Conservation (phyloP, 331 rosid genomes). For the Prunus yedoensis region DNA sequence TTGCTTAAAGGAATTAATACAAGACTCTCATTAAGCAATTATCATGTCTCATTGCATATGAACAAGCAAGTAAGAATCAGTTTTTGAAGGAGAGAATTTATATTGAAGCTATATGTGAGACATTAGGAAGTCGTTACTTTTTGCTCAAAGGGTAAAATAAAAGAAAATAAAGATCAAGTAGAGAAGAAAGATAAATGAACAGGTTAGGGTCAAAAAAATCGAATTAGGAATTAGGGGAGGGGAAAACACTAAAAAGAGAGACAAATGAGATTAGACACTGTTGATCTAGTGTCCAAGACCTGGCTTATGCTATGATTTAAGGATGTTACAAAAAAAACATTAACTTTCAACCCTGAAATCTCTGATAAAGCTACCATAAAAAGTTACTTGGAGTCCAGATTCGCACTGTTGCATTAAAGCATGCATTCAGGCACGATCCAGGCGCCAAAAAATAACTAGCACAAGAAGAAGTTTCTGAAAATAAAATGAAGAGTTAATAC, state of each 20-base stretch:
- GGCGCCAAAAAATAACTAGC: not conserved
- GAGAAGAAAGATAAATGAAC: not conserved
- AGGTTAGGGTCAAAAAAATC: not conserved
- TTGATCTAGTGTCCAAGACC: not conserved
- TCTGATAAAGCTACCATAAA: not conserved
- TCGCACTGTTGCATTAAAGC: not conserved
- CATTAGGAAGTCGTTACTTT: not conserved
- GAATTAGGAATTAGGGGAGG: not conserved
- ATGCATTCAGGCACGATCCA: constrained; percentile 13
- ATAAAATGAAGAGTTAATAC: not conserved
- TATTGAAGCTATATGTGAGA: too few species aligned
- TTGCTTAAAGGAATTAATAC: too few species aligned
- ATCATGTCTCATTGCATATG: too few species aligned
- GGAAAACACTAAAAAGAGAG: not conserved
- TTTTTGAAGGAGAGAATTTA: too few species aligned
- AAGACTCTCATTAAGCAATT: too few species aligned
- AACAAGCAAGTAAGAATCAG: too few species aligned
- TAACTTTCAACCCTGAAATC: not conserved
- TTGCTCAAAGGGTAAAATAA: not conserved
- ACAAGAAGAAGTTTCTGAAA: not conserved
- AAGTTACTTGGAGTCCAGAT: not conserved
- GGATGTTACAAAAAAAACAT: too few species aligned
- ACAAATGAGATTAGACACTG: not conserved
- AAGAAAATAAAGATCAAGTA: not conserved
- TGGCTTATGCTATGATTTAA: too few species aligned